Percentiles rank a stretch among this genome's conserved stretches.
These are phyloP conservation scores for Suillus weaverae DNA, from an alignment of 768 basidiomycete species.

Conservation along the genomic window DNA sequence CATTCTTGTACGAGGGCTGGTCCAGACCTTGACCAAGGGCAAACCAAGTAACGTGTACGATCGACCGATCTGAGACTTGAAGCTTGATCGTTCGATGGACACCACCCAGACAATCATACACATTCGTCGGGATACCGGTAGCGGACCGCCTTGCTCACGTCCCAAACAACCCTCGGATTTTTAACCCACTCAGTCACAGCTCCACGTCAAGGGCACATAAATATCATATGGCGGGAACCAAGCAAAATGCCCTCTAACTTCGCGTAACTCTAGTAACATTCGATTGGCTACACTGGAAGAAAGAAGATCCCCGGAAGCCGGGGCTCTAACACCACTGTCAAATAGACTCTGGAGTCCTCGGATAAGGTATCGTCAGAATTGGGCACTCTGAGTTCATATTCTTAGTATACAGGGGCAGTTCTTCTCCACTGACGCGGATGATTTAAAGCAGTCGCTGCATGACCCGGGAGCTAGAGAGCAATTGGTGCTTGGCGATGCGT, in stretches of 20 bases:
- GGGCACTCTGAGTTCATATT: not conserved
- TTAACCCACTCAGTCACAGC: not conserved
- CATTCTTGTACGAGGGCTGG: constrained; percentile 11
- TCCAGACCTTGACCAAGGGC: not conserved
- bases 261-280: not conserved
- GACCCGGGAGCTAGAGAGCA: not conserved
- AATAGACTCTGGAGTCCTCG: constrained; percentile 11
- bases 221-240: not conserved
- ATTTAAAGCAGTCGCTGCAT: not conserved
- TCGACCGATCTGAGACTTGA: not conserved
- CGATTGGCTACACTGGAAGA: not conserved
- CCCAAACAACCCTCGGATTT: not conserved
- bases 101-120: not conserved
- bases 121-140: not conserved
- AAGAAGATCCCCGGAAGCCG: constrained; percentile 3
- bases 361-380: constrained; percentile 9
- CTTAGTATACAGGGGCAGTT: not conserved
- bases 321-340: constrained; percentile 4
- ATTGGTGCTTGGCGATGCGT: not conserved
- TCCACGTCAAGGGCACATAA: not conserved
- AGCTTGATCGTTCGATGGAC: not conserved
- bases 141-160: not conserved
- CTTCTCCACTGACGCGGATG: not conserved
- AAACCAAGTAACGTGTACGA: not conserved
- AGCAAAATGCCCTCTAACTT: constrained; percentile 1